Percentiles rank a stretch among this genome's conserved stretches.
phyloP scores from a whole-genome alignment of 352 stramenopile species.

The Phytophthora agathidicida region DNA sequence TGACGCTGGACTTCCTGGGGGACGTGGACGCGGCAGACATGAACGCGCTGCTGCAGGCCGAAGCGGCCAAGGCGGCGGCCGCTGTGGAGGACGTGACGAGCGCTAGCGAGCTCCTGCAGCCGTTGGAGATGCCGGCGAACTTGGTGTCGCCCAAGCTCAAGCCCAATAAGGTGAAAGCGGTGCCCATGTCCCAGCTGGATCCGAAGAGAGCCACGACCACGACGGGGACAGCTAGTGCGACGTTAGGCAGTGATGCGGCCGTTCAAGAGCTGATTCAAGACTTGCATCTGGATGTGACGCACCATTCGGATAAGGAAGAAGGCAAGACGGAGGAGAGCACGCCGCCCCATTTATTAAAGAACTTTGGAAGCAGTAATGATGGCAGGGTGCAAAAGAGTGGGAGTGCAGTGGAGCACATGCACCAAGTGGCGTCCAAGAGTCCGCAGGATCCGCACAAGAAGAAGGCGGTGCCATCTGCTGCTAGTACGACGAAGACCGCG shows the following conservation, averaged over 20 bases:
- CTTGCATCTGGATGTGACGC: slow-evolving; percentile 48
- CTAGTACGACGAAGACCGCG: slow-evolving; percentile 13
- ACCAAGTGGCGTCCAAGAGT: slow-evolving; percentile 33
- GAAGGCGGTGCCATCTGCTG: slow-evolving; percentile 10
- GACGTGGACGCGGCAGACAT: slow-evolving; percentile 64
- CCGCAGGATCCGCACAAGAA: slow-evolving; percentile 25
- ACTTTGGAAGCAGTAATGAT: slow-evolving; percentile 2
- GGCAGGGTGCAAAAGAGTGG: neutral
- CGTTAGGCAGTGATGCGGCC: slow-evolving; percentile 41
- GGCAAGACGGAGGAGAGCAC: slow-evolving; percentile 63
- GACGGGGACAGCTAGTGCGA: slow-evolving; percentile 10
- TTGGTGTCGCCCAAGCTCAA: slow-evolving; percentile 26
- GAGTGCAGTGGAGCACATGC: slow-evolving; percentile 20
- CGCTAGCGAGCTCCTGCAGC: slow-evolving; percentile 23
- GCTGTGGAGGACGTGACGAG: slow-evolving; percentile 4
- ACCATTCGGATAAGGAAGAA: slow-evolving; percentile 38
- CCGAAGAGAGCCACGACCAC: slow-evolving; percentile 10
- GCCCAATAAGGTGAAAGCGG: slow-evolving; percentile 3
- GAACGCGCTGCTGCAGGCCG: slow-evolving; percentile 48
- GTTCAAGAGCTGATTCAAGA: slow-evolving; percentile 61
- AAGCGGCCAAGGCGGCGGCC: slow-evolving; percentile 20
- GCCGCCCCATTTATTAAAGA: slow-evolving; percentile 37
- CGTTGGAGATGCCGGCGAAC: slow-evolving; percentile 41
- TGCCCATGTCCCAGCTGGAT: slow-evolving; percentile 28
- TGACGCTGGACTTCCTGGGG: slow-evolving; percentile 61